These are phyloP conservation scores for Amoebophrya sp. DNA, from an alignment of 169 alveolate species.

Conservation along the genomic window DNA sequence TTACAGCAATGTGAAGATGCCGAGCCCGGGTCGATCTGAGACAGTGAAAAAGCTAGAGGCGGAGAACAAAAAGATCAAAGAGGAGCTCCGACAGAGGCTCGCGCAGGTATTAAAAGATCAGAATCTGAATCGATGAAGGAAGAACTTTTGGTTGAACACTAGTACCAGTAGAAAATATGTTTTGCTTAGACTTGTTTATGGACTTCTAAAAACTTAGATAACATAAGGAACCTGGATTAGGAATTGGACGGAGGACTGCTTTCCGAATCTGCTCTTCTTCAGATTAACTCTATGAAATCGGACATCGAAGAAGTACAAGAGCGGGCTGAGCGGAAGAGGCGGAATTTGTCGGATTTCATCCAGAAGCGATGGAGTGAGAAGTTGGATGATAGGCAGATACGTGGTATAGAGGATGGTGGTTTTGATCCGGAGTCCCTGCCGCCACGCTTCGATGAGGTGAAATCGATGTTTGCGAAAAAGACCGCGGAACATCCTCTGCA, in stretches of 20 bases:
- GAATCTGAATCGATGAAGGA: too few species aligned
- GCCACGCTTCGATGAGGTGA: background rate
- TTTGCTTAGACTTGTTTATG: too few species aligned
- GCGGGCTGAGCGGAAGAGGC: background rate
- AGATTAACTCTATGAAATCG: background rate
- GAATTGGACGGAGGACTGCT: too few species aligned
- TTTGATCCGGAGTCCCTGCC: constrained; percentile 14
- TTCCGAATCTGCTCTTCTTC: too few species aligned
- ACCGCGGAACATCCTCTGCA: constrained; percentile 15
- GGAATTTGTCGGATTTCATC: background rate
- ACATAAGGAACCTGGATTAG: too few species aligned
- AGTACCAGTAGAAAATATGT: too few species aligned
- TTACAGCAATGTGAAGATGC: background rate
- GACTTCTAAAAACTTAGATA: too few species aligned
- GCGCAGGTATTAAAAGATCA: too few species aligned
- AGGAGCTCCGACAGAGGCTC: background rate
- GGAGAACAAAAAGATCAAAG: background rate
- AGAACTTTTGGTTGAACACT: too few species aligned
- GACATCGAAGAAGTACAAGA: background rate
- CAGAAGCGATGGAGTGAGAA: background rate
- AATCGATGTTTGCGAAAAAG: background rate
- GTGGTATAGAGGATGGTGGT: background rate
- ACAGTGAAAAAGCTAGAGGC: constrained; percentile 18
- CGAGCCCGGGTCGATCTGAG: background rate
- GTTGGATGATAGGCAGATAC: background rate